Base-by-base conservation (phyloP, 345 rosid genomes). In the Noccaea caerulescens region DNA sequence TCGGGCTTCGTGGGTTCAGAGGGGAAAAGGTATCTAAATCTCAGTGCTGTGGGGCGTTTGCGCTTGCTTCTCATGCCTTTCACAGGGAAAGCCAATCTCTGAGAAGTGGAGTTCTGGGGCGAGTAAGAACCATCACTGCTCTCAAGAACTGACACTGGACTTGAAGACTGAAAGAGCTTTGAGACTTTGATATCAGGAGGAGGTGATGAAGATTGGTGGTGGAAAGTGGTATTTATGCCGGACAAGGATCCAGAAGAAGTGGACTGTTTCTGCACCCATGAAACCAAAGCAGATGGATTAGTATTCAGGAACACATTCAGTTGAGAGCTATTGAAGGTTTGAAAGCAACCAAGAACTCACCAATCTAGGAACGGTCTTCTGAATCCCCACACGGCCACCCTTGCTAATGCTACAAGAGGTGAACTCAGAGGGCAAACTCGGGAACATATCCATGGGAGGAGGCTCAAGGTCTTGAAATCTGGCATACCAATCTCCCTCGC, bases 41-140 rank as follows among this genome's bases (percentile, higher is more conserved):
- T 78, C 11, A 66, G 25, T 33, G 77, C 63, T 18, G 83, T 71
- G 47, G 80, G 82, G 47, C 84, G 89, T 38, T 76, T 70, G 55
- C 88, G 83, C 80, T 93, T 88, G 85, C 96, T 91, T 79, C 98
- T 90, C 41, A 87, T 51, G 10, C 98, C 86, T 82, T 85, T 93
- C 71, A 84, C 86, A n/a, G 83, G 78, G 61, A 83, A 73, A 56
- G 47, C 47, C 27, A 82, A 70, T 66, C 55, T 75, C 47, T 76
- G 70, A 43, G 74, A 33, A 25, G 56, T 53, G 0, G 69, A 38
- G 52, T 87, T 86, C 47, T 77, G 85, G 8, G 83, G 77, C 0
- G 91, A 84, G 80, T 84, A 82, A 38, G 94, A 84, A 80, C 80
- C 72, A 5, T 37, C 58, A 72, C 87, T 84, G 79, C 81, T 87